phyloP scores from a whole-genome alignment of 495 filamentous ascomycete species.

The Xylaria scruposa region DNA sequence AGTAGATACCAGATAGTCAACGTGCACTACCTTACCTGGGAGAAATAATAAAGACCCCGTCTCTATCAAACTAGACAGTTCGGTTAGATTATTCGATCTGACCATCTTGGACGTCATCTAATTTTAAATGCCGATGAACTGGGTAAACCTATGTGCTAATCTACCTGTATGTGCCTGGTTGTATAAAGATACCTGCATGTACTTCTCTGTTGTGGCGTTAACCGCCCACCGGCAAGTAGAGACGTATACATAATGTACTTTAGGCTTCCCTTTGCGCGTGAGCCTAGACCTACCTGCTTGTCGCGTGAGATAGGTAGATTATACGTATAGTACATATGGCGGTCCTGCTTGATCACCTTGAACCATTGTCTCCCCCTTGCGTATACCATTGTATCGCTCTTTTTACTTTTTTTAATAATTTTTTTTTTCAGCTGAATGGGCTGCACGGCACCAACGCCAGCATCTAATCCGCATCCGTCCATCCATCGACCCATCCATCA shows the following conservation, averaged over 20 bases:
- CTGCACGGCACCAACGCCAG: not conserved
- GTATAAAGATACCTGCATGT: too few relatives aligned
- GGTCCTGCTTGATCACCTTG: not conserved
- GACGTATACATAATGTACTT: not conserved
- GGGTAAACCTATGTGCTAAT: not conserved
- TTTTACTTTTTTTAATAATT: not conserved
- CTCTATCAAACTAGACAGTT: not conserved
- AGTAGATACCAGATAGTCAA: not conserved
- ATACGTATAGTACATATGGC: not conserved
- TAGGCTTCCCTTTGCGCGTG: not conserved
- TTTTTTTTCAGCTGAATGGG: slow-evolving; percentile 14
- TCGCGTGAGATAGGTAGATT: too few relatives aligned
- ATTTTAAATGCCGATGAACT: not conserved
- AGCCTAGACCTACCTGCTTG: not conserved
- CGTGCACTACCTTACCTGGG: too few relatives aligned
- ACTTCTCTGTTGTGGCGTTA: not conserved
- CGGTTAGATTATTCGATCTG: not conserved
- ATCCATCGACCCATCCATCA: slow-evolving; percentile 13
- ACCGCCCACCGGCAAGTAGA: not conserved
- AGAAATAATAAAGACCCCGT: not conserved
- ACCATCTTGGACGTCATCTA: too few relatives aligned
- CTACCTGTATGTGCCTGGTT: too few relatives aligned
- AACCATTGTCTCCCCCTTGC: too few relatives aligned
- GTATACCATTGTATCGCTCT: not conserved
- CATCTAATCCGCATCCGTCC: slow-evolving; percentile 11